Conservation (phyloP, 2,329 filamentous ascomycete species). For the Colletotrichum siamense region DNA sequence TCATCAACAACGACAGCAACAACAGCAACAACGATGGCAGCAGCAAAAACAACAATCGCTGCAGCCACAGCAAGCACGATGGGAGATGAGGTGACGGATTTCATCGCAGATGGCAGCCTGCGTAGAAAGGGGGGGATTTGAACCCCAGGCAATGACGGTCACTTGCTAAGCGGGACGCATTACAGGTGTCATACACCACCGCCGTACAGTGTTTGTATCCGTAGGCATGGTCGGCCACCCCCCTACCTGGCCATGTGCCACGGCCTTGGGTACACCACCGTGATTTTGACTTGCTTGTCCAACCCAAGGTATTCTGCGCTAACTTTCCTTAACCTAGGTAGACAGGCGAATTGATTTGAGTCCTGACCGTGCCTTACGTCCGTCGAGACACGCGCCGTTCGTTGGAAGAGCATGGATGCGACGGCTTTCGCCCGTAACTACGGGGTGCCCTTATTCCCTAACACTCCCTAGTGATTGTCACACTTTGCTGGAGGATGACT, state of each 20-base stretch:
- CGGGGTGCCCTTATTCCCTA: background rate
- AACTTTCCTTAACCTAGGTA: background rate
- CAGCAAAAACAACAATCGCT: background rate
- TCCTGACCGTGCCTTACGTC: background rate
- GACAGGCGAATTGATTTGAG: background rate
- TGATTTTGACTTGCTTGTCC: background rate
- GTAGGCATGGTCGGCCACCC: background rate
- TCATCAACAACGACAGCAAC: background rate
- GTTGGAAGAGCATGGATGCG: background rate
- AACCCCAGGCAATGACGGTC: background rate
- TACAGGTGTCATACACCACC: background rate
- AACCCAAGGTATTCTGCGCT: background rate
- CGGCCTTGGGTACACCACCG: background rate
- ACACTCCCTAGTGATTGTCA: background rate
- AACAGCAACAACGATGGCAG: background rate
- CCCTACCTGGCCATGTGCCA: background rate
- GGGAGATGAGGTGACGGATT: background rate
- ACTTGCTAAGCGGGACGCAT: background rate
- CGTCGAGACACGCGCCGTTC: background rate
- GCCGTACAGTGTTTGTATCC: background rate
- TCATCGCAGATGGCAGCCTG: background rate
- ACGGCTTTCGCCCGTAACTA: conserved; percentile 11
- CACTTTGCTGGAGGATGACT: background rate
- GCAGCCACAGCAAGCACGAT: background rate
- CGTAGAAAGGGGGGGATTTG: background rate